A percentile compares a stretch with the other conserved stretches of the same genome.
Evolutionary conservation across 371 early-diverging fungal species (phyloP).

Genomic region (Smittium culicis): DNA sequence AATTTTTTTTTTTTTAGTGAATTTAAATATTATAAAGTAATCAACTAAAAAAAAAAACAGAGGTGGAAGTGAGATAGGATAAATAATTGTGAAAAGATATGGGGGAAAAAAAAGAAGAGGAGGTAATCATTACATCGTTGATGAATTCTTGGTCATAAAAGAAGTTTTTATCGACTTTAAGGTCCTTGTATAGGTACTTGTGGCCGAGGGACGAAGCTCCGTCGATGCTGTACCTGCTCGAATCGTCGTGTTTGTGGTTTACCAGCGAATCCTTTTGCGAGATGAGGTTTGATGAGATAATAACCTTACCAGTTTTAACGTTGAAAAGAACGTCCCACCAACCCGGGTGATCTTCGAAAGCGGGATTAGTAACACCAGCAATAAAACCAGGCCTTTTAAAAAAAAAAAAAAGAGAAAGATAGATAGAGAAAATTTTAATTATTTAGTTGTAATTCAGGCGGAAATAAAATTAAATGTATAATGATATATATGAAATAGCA

Average conservation of each 20-base stretch:
- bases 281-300: constrained; percentile 62
- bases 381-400: constrained; percentile 58
- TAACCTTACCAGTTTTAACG: constrained; percentile 79
- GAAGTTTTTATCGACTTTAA: constrained; percentile 29
- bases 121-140: constrained; percentile 21
- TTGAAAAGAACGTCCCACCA: constrained; percentile 96
- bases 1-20: not conserved
- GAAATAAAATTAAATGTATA: too few relatives aligned
- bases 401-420: constrained; percentile 31
- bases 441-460: too few relatives aligned
- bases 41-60: too few relatives aligned
- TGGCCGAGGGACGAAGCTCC: not conserved
- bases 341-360: constrained; percentile 75
- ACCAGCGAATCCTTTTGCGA: constrained; percentile 12
- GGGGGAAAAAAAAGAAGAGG: too few relatives aligned
- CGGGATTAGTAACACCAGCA: constrained; percentile 91
- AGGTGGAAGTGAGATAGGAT: too few relatives aligned
- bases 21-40: not conserved
- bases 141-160: constrained; percentile 30
- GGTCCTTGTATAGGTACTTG: constrained; percentile 12
- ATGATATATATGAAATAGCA: too few relatives aligned
- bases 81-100: too few relatives aligned
- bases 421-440: not conserved
- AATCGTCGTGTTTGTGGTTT: not conserved
- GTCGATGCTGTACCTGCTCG: not conserved